phyloP scores from a whole-genome alignment of 2,329 filamentous ascomycete genomes.

The Penicillium sp. region DNA sequence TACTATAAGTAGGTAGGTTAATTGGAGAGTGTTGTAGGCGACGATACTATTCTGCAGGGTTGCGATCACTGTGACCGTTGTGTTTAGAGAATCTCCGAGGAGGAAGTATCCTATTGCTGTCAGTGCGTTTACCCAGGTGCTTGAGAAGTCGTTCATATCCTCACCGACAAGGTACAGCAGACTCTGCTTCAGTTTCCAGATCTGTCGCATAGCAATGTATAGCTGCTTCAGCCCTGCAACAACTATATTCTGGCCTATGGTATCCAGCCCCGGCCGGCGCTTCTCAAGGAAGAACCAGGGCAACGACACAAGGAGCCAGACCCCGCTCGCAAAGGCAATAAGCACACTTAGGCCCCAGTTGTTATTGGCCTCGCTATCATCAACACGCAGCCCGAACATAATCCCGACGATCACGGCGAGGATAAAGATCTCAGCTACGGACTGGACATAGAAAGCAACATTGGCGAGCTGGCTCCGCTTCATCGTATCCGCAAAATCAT shows the following conservation, averaged over 20 bases:
- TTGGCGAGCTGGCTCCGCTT: slow-evolving; percentile 69
- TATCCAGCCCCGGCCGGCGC: slow-evolving; percentile 62
- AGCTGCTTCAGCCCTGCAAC: slow-evolving; percentile 68
- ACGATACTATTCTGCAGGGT: slow-evolving; percentile 70
- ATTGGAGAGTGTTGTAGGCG: slow-evolving; percentile 65
- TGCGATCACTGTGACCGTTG: slow-evolving; percentile 69
- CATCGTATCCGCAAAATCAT: slow-evolving; percentile 65
- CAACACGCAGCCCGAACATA: slow-evolving; percentile 65
- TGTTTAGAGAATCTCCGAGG: slow-evolving; percentile 72
- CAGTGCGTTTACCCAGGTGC: background rate
- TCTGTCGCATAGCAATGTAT: slow-evolving; percentile 60
- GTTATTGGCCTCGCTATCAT: slow-evolving; percentile 63
- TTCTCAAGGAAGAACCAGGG: slow-evolving; percentile 73
- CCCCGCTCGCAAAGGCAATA: slow-evolving; percentile 67
- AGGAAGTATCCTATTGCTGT: slow-evolving; percentile 61
- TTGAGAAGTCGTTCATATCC: background rate
- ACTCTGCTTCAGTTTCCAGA: slow-evolving; percentile 69
- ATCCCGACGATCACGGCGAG: slow-evolving; percentile 69
- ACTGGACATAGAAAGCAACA: slow-evolving; percentile 68
- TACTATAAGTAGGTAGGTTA: slow-evolving; percentile 70
- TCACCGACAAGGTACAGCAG: slow-evolving; percentile 66
- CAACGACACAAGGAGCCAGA: slow-evolving; percentile 67
- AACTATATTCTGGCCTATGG: slow-evolving; percentile 53
- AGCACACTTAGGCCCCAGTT: slow-evolving; percentile 70
- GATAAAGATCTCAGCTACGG: slow-evolving; percentile 65